These are phyloP conservation scores for Hypoxylon intermedium DNA, from an alignment of 495 filamentous ascomycete genomes.

Conservation along the genomic window DNA sequence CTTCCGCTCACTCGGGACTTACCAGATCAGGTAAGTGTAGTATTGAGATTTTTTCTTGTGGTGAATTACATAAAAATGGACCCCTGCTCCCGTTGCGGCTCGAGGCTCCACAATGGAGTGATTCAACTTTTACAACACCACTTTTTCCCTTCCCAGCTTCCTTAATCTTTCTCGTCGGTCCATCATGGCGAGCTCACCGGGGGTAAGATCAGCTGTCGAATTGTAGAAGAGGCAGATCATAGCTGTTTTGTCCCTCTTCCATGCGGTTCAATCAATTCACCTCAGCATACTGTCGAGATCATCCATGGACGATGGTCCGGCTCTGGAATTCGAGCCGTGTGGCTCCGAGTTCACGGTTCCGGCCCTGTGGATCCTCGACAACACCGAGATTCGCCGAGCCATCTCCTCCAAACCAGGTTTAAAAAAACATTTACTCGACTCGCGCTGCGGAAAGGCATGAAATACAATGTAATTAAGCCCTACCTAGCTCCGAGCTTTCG, in stretches of 20 bases:
- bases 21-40: conserved; percentile 22
- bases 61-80: conserved; percentile 1
- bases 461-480: conserved; percentile 19
- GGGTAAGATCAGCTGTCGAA: background rate
- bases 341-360: conserved; percentile 32
- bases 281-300: background rate
- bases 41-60: conserved; percentile 24
- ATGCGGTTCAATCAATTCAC: background rate
- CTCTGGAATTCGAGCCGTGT: conserved; percentile 28
- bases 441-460: conserved; percentile 11
- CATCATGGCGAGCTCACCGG: conserved; percentile 9
- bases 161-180: conserved; percentile 9
- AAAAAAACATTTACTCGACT: conserved; percentile 21
- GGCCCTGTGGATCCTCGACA: conserved; percentile 31
- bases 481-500: conserved; percentile 15
- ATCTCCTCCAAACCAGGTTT: conserved; percentile 22
- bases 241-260: background rate
- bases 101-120: conserved; percentile 23
- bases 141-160: conserved; percentile 6
- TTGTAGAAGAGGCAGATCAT: conserved; percentile 1
- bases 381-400: conserved; percentile 37
- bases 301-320: conserved; percentile 9
- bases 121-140: conserved; percentile 37
- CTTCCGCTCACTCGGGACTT: conserved; percentile 26
- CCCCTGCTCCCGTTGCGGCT: conserved; percentile 24